Evolutionary conservation across 129 eudicot genomes (phyloP).

Genomic region (Flaveria brownii): DNA sequence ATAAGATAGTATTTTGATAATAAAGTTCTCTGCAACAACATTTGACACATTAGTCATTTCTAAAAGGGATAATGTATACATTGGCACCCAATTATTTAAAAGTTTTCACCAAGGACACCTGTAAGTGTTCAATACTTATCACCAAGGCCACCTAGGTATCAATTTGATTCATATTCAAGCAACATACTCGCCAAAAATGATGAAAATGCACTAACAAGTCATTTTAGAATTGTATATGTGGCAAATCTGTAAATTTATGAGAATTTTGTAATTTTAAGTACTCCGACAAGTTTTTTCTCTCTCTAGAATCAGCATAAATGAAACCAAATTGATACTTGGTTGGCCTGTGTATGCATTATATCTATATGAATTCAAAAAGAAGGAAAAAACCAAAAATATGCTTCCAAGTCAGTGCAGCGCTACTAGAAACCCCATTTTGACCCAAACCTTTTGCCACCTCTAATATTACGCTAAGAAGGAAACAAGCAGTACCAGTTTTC

Average conservation of each 20-base stretch:
- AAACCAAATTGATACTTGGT: neutral
- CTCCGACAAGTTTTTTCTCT: neutral
- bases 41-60: neutral
- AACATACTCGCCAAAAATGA: neutral
- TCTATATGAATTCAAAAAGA: neutral
- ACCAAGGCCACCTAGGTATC: neutral
- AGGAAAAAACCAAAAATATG: neutral
- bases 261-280: neutral
- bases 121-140: neutral
- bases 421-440: neutral
- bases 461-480: neutral
- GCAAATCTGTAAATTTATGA: neutral
- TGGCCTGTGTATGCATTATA: neutral
- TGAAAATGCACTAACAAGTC: neutral
- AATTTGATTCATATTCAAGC: neutral
- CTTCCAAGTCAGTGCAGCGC: no score
- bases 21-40: neutral
- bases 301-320: neutral
- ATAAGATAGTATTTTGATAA: neutral
- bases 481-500: constrained; percentile 51
- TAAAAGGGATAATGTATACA: neutral
- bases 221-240: neutral
- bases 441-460: constrained; percentile 10
- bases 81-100: neutral
- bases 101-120: neutral